These are phyloP conservation scores for Phylloboletellus chloephorus DNA, from an alignment of 1,284 basidiomycete genomes.

Conservation along the genomic window DNA sequence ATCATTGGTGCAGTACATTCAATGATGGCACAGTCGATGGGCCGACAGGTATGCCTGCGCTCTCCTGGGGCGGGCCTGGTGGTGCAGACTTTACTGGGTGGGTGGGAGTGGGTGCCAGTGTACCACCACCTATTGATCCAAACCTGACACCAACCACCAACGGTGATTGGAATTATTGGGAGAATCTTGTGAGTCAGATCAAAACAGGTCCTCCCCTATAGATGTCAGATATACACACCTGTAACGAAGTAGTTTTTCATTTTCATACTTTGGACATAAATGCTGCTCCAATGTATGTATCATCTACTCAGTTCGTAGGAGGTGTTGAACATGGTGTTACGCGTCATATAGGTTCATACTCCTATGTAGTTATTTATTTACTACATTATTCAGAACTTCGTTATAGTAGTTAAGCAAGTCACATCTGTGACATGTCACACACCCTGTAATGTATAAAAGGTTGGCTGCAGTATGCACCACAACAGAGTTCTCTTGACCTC, in stretches of 20 bases:
- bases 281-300: slow-evolving; percentile 12
- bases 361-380: too few species aligned
- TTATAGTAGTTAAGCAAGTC: too few species aligned
- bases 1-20: slow-evolving; percentile 76
- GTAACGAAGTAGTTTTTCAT: slow-evolving; percentile 10
- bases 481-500: too few species aligned
- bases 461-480: too few species aligned
- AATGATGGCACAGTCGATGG: slow-evolving; percentile 58
- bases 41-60: slow-evolving; percentile 40
- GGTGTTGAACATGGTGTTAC: too few species aligned
- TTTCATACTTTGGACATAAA: slow-evolving; percentile 8
- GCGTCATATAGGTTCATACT: too few species aligned
- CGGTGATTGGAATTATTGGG: slow-evolving; percentile 79
- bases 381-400: too few species aligned
- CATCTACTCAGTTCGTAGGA: slow-evolving; percentile 7
- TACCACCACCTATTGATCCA: slow-evolving; percentile 35
- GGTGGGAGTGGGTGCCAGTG: slow-evolving; percentile 39
- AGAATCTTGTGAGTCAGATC: slow-evolving; percentile 71
- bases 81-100: slow-evolving; percentile 56
- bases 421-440: too few species aligned
- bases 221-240: slow-evolving; percentile 8
- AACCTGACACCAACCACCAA: slow-evolving; percentile 47
- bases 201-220: slow-evolving; percentile 42
- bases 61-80: slow-evolving; percentile 60
- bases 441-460: too few species aligned